phyloP scores from a whole-genome alignment of 1,284 basidiomycete genomes.

The Moesziomyces sp. region DNA sequence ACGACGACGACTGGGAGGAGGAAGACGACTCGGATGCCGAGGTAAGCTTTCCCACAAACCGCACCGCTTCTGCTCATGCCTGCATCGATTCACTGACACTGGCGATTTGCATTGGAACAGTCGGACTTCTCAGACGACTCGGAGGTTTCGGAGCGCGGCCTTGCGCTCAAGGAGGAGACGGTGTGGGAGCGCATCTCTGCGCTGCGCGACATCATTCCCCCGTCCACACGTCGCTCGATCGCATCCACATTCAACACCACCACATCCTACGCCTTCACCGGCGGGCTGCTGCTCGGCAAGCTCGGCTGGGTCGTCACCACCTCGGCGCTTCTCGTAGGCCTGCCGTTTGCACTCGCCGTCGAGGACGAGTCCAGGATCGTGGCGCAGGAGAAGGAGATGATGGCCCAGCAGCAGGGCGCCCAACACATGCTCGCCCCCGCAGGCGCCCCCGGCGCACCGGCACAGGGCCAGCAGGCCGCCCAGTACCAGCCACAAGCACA shows the following conservation, averaged over 20 bases:
- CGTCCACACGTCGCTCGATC: slow-evolving; percentile 83
- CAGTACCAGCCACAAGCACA: slow-evolving; percentile 18
- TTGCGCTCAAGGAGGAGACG: slow-evolving; percentile 73
- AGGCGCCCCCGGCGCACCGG: slow-evolving; percentile 10
- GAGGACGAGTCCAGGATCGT: slow-evolving; percentile 96
- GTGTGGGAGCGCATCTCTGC: slow-evolving; percentile 87
- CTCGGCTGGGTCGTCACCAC: slow-evolving; percentile 95
- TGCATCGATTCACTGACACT: not conserved
- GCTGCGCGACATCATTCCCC: slow-evolving; percentile 93
- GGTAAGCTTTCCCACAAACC: slow-evolving; percentile 10
- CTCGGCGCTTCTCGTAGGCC: slow-evolving; percentile 87
- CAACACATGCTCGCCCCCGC: slow-evolving; percentile 71
- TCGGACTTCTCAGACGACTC: slow-evolving; percentile 58
- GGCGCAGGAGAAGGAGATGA: slow-evolving; percentile 92
- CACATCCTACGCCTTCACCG: slow-evolving; percentile 72
- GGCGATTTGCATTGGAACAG: slow-evolving; percentile 2
- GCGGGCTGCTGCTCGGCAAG: slow-evolving; percentile 81
- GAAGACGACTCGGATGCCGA: slow-evolving; percentile 45
- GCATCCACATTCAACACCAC: slow-evolving; percentile 75
- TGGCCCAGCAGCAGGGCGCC: slow-evolving; percentile 89
- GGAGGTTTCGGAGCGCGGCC: slow-evolving; percentile 58
- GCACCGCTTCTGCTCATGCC: no score
- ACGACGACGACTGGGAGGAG: slow-evolving; percentile 45
- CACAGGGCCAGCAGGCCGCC: slow-evolving; percentile 2
- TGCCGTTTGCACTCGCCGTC: slow-evolving; percentile 89